Evolutionary conservation across 441 rosid species (phyloP), one percentile per base, ranked within the genome.

Genomic region (Iberis amara): DNA sequence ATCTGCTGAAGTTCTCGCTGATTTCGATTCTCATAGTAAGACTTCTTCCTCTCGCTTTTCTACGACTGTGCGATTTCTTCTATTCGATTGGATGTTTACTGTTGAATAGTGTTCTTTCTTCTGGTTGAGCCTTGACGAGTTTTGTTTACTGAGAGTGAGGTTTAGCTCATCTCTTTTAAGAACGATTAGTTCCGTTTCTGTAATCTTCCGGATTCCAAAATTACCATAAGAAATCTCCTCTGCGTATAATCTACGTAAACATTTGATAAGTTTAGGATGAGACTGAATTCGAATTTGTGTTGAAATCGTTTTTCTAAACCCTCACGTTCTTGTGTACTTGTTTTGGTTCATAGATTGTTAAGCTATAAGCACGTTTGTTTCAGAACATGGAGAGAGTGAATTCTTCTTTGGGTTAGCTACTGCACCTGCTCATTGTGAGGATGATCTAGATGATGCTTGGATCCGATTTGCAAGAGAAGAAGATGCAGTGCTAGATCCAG

Each of bases 331-430:
- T n/a, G n/a, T n/a, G n/a, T n/a, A n/a, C n/a, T n/a, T n/a, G n/a
- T n/a, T n/a, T n/a, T n/a, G n/a, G n/a, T n/a, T n/a, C n/a, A n/a
- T n/a, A n/a, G n/a, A n/a, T n/a, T n/a, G n/a, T n/a, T n/a, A n/a
- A n/a, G n/a, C n/a, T n/a, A n/a, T n/a, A n/a, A n/a, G n/a, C 13
- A 59, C 15, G 59, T 47, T 53, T 41, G 47, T 40, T 66, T 54
- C 61, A 66, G 71, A 52, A 49, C 42, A 72, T 35, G 70, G 33
- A 52, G 61, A 66, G n/a, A 41, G 13, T 0, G 21, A 49, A 11
- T 91, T 91, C 76, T 85, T 91, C 90, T 91, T 85, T 59, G 98
- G 98, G 57, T 74, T 91, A 75, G 98, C 96, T 26, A 91, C 98
- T 3, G 98, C 96, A 4, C 96, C 98, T 18, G 96, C 96, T 30